Base-by-base conservation (phyloP, 2,329 filamentous ascomycete species). In the Pleurostoma richardsiae region DNA sequence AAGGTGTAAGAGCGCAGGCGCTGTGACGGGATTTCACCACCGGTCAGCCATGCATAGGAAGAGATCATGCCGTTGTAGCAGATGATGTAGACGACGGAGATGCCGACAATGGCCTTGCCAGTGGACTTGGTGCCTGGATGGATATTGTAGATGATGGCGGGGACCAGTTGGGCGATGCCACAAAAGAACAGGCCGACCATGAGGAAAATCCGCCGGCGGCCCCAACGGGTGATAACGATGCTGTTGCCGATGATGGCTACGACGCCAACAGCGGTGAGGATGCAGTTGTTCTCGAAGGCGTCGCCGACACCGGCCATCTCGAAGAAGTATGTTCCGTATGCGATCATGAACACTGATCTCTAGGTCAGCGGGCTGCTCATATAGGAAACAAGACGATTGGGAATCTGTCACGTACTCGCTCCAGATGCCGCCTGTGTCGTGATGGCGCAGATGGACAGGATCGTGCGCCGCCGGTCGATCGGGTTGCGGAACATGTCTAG, bases 281-380 rank as follows among this genome's bases (percentile, higher is more conserved):
- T 77, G 56, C 78, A 79, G 10, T 72, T 66, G 61, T 80, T 81
- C 54, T 74, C 72, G 56, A 82, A 82, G 6, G 77, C 69, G 42
- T 76, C 68, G 31, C 72, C 68, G 4, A 82, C 74, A 41, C 73
- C 67, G 33, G 78, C 76, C 73, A 81, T 80, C 54, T 75, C 70
- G 57, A 82, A 79, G 66, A 82, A 82, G 59, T 82, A 82, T 2
- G 77, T 80, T 28, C 70, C 69, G 52, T 76, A 78, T 1, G 73
- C 76, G 38, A 81, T 79, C 53, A 80, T 70, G 46, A 74, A 79
- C 74, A 79, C 19, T 19, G 19, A 19, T 19, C 19, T 19, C 19
- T 19, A 19, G 19, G 19, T 19, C 19, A 19, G 19, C 19, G 19
- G 19, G 19, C 19, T 19, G 19, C 19, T 19, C 19, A 19, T 19